Evolutionary conservation across 2,329 filamentous ascomycete genomes (phyloP).

Genomic region (Phyllosticta ampelicida): DNA sequence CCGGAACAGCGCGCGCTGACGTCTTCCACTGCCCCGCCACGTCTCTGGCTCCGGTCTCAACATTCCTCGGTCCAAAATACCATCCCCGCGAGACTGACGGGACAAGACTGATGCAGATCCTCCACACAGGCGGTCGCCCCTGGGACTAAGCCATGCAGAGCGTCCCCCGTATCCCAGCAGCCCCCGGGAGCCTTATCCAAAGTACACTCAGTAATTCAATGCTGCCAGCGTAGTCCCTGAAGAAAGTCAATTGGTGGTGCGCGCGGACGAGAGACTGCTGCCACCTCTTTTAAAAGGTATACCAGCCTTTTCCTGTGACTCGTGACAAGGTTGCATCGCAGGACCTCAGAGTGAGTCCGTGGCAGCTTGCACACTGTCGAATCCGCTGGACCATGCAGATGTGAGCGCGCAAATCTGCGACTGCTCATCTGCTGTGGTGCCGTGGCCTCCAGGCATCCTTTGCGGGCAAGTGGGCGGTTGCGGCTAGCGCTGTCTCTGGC

Average conservation of each 20-base stretch:
- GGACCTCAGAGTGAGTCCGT: background rate
- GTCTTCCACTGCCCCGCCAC: background rate
- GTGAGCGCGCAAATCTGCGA: background rate
- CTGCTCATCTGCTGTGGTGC: background rate
- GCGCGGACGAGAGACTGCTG: background rate
- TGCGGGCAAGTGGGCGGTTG: background rate
- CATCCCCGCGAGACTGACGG: background rate
- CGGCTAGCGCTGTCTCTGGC: background rate
- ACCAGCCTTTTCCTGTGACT: background rate
- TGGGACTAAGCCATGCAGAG: background rate
- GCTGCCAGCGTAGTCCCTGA: background rate
- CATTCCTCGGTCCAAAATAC: background rate
- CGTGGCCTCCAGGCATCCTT: background rate
- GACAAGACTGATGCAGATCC: background rate
- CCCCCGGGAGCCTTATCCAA: background rate
- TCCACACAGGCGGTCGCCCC: background rate
- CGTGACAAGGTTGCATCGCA: background rate
- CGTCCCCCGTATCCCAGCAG: background rate
- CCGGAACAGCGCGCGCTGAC: constrained; percentile 7
- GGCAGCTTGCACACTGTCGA: background rate
- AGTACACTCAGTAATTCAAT: background rate
- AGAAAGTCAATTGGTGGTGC: background rate
- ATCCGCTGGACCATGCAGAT: background rate
- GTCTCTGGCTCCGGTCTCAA: background rate
- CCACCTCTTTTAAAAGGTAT: background rate